These are phyloP conservation scores for Amphicarpaea edgeworthii DNA, from an alignment of 306 rosid species.

Conservation along the genomic window DNA sequence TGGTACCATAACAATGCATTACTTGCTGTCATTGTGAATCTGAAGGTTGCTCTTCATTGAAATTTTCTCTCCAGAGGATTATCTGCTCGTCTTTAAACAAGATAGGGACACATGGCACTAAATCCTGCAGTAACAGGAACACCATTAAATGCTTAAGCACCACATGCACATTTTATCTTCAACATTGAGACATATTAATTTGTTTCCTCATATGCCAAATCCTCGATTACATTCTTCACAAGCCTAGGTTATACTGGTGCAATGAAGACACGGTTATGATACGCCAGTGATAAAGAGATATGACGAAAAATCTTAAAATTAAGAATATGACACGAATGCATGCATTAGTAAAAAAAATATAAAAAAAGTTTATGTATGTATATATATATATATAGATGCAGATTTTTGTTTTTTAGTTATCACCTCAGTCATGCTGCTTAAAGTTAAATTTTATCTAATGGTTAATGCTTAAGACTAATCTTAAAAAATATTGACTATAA, in stretches of 20 bases:
- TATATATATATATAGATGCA: too few species aligned
- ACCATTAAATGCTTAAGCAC: conserved; percentile 17
- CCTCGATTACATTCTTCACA: conserved; percentile 76
- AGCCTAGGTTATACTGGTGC: conserved; percentile 89
- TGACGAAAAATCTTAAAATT: too few species aligned
- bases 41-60: conserved; percentile 44
- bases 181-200: conserved; percentile 53
- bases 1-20: conserved; percentile 23
- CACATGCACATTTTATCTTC: conserved; percentile 24
- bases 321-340: too few species aligned
- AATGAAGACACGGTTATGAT: too few species aligned
- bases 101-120: conserved; percentile 86
- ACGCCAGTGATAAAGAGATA: too few species aligned
- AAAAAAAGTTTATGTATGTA: too few species aligned
- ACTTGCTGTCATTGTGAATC: conserved; percentile 34
- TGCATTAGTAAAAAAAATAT: too few species aligned
- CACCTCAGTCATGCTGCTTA: too few species aligned
- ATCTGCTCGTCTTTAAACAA: conserved; percentile 91
- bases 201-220: conserved; percentile 70
- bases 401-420: too few species aligned
- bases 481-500: too few species aligned
- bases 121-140: conserved; percentile 61
- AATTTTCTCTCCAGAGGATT: conserved; percentile 87
- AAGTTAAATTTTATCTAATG: too few species aligned
- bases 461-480: too few species aligned